These are phyloP conservation scores for Purpureocillium lavendulum DNA, from an alignment of 2,329 filamentous ascomycete species.

Conservation along the genomic window DNA sequence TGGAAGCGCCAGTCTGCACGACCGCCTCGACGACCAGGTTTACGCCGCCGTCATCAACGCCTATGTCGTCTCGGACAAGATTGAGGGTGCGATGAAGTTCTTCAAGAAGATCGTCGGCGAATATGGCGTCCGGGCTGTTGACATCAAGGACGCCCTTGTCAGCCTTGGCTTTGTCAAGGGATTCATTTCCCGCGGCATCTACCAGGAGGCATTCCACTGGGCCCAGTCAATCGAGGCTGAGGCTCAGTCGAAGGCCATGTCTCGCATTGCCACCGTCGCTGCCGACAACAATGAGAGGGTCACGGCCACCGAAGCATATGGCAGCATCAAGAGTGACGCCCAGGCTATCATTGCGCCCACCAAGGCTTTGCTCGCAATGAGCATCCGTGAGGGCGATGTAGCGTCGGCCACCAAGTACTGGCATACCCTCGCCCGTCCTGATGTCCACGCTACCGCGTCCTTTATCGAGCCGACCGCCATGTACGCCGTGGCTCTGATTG, in stretches of 20 bases:
- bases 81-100: constrained; percentile 77
- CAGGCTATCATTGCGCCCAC: constrained; percentile 49
- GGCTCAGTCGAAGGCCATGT: constrained; percentile 55
- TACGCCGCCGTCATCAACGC: constrained; percentile 90
- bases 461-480: constrained; percentile 86
- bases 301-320: constrained; percentile 60
- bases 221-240: constrained; percentile 55
- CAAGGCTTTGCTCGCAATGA: constrained; percentile 78
- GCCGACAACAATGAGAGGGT: constrained; percentile 69
- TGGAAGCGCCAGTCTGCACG: constrained; percentile 58
- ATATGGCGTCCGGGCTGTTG: constrained; percentile 47
- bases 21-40: constrained; percentile 72
- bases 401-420: constrained; percentile 72
- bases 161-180: constrained; percentile 71
- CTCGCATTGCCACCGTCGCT: constrained; percentile 64
- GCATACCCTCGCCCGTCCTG: constrained; percentile 59
- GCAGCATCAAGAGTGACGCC: constrained; percentile 44
- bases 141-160: constrained; percentile 65
- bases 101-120: constrained; percentile 66
- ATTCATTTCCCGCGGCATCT: constrained; percentile 61
- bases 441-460: constrained; percentile 48
- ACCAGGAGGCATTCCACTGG: constrained; percentile 66
- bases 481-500: constrained; percentile 83
- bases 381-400: constrained; percentile 75
- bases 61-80: constrained; percentile 73